Base-by-base conservation (phyloP, 2,329 filamentous ascomycete genomes). In the Aciculosporium take region DNA sequence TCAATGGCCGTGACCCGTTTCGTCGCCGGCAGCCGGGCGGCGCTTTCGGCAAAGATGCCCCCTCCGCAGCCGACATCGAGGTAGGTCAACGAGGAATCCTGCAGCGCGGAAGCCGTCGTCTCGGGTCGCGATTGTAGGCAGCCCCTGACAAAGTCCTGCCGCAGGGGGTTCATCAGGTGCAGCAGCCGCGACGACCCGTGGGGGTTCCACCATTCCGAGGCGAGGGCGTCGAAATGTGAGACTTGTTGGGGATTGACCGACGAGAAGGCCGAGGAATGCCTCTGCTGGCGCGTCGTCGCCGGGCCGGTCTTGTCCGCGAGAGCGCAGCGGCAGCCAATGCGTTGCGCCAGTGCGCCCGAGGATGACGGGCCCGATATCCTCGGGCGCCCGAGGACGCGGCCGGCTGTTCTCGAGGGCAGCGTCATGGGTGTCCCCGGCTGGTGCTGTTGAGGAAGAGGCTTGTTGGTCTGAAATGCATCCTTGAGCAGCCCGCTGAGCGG, bases 161-260 rank as follows among this genome's bases (percentile, higher is more conserved):
- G 87, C 35, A 94, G 76, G 2, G 91, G 91, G 65, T 98, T 96
- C 89, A 98, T 96, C 50, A 94, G 80, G 62, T 98, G 91, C 2
- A 98, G 77, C 44, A 95, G 78, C 30, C 89, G 79, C 4, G 87
- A 95, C 6, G 89, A 81, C 39, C 91, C 91, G 56, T 94, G 79
- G 1, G 89, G 84, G 62, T 96, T 88, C 91, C 91, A 98, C 91
- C 91, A 98, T 53, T 81, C 81, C 49, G 84, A 84, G 49, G 91
- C 91, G 54, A 98, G 84, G 48, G 79, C 78, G 56, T 87, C 87
- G 74, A 98, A 98, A 68, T 98, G 91, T 15, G 83, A 84, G 49
- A 98, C 77, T 67, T 98, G 89, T 50, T 81, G 76, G 40, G 84
- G 74, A 54, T 93, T 93, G 62, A 98, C 84, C 42, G 84, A 87